These are phyloP conservation scores for Sarcodon aspratus DNA, from an alignment of 768 basidiomycete genomes.

Conservation along the genomic window DNA sequence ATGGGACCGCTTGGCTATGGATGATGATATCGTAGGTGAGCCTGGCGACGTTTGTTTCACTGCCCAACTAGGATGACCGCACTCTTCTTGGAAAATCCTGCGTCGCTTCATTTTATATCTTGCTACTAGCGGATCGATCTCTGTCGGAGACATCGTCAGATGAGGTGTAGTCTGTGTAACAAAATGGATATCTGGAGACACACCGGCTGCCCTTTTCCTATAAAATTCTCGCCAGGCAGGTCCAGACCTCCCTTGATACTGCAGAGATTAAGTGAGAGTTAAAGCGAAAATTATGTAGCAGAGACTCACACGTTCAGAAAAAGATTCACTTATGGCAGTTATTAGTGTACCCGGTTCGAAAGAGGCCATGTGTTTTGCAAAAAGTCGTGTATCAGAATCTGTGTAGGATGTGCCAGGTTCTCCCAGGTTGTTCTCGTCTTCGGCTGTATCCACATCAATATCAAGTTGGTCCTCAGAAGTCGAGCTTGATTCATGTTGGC, in stretches of 20 bases:
- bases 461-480: neutral
- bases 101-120: too few relatives aligned
- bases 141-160: too few relatives aligned
- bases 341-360: constrained; percentile 29
- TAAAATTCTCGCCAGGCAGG: constrained; percentile 57
- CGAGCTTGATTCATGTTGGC: constrained; percentile 4
- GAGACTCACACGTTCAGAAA: constrained; percentile 34
- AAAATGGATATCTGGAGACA: neutral
- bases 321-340: constrained; percentile 45
- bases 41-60: too few relatives aligned
- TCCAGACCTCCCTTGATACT: constrained; percentile 43
- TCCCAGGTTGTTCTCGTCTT: constrained; percentile 37
- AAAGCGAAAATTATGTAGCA: too few relatives aligned
- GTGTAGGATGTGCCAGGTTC: constrained; percentile 35
- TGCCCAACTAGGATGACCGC: too few relatives aligned
- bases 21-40: too few relatives aligned
- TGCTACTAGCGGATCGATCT: too few relatives aligned
- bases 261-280: neutral
- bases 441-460: constrained; percentile 6
- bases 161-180: too few relatives aligned
- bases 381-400: constrained; percentile 49
- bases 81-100: too few relatives aligned
- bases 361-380: constrained; percentile 47
- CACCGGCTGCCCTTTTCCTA: constrained; percentile 38
- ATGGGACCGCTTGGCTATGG: too few relatives aligned